These are phyloP conservation scores for Rehmannia glutinosa DNA, from an alignment of 257 asterid species.

Conservation along the genomic window DNA sequence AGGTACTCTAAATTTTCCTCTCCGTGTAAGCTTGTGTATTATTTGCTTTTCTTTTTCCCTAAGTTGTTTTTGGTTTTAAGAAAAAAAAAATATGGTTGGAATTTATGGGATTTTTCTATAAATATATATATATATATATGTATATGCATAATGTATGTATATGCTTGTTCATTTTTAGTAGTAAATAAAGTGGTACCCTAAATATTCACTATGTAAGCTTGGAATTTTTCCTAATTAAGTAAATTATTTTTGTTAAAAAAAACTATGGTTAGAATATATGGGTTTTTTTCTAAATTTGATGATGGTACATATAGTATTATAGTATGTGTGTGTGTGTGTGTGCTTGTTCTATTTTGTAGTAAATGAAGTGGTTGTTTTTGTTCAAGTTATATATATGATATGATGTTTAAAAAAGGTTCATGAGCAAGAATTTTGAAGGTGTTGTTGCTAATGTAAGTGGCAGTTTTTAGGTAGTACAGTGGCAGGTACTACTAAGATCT, in stretches of 20 bases:
- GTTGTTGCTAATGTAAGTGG: slow-evolving; percentile 2
- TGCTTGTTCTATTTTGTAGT: background rate
- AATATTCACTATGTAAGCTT: slow-evolving; percentile 11
- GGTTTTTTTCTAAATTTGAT: background rate
- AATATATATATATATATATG: too few species aligned
- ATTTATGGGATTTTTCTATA: background rate
- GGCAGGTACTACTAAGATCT: slow-evolving; percentile 6
- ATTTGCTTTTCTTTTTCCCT: too few species aligned
- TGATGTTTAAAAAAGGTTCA: background rate
- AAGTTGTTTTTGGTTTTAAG: too few species aligned
- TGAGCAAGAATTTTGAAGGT: background rate
- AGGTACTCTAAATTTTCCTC: slow-evolving; percentile 11
- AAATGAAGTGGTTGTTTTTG: slow-evolving; percentile 21
- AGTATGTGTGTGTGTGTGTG: background rate
- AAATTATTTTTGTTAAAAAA: slow-evolving; percentile 3
- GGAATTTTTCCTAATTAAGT: background rate
- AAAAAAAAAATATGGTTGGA: background rate
- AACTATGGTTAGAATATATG: slow-evolving; percentile 7
- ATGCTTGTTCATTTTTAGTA: too few species aligned
- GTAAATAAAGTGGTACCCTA: background rate
- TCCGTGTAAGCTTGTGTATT: too few species aligned
- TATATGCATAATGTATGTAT: too few species aligned
- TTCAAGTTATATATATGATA: background rate
- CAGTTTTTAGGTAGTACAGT: slow-evolving; percentile 3
- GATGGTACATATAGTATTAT: background rate